Conservation (phyloP, 2,329 filamentous ascomycete genomes). For the Epichloe hybrida region DNA sequence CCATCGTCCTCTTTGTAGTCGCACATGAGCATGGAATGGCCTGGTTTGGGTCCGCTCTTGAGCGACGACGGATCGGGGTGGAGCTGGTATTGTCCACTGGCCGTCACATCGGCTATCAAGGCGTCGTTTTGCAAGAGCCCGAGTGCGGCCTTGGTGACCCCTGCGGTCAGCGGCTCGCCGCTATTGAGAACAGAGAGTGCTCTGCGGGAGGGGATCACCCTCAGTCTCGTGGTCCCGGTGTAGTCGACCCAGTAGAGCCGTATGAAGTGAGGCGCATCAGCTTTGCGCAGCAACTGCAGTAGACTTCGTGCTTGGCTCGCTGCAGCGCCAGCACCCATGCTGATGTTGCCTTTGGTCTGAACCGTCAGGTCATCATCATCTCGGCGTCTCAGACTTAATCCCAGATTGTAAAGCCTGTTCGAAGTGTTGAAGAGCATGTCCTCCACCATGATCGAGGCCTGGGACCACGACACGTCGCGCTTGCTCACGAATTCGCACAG, state of each 20-base stretch:
- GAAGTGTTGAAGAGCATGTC: conserved; percentile 66
- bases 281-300: neutral
- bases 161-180: conserved; percentile 34
- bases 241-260: conserved; percentile 69
- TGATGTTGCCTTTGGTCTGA: neutral
- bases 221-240: conserved; percentile 52
- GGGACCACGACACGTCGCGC: conserved; percentile 43
- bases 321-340: neutral
- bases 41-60: conserved; percentile 40
- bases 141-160: conserved; percentile 50
- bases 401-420: conserved; percentile 58
- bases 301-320: neutral
- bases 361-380: neutral
- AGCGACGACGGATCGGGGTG: conserved; percentile 53
- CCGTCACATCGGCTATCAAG: conserved; percentile 36
- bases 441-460: conserved; percentile 50
- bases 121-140: conserved; percentile 56
- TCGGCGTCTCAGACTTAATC: neutral
- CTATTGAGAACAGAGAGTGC: conserved; percentile 33
- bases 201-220: conserved; percentile 51
- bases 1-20: conserved; percentile 49
- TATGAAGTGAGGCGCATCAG: conserved; percentile 32
- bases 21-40: conserved; percentile 52
- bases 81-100: conserved; percentile 53
- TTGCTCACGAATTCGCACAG: conserved; percentile 53